Base-by-base conservation (phyloP, 257 asterid genomes). In the Gynochthodes officinalis region DNA sequence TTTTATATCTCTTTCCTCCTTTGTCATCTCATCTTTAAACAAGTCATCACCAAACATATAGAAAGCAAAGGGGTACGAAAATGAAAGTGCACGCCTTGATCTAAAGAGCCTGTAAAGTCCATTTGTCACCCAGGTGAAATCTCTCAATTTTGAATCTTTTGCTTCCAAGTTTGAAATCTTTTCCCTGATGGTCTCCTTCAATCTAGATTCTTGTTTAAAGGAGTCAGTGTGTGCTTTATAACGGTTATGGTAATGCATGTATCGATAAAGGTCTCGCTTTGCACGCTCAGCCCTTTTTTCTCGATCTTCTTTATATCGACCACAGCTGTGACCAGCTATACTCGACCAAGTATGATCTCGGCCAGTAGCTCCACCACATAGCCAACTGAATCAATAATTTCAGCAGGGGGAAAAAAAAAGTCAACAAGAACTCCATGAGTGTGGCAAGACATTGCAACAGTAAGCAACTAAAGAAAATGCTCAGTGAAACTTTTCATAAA, bases 341-440 rank as follows among this genome's bases (percentile, higher is more conserved):
- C 48, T 63, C n/a, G 85, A 70, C 96, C 95, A 88, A 50, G 89
- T 88, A 87, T 93, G 97, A 44, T 83, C 87, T 25, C 86, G 89
- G 69, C 97, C 97, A 19, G 97, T 93, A 79, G 96, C 96, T 78
- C 89, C 97, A 77, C 96, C 98, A 78, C 97, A 94, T 60, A 94
- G 86, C 98, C 98, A 94, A 82, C 98, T 94, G 72, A 68, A 76
- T 76, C 61, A 83, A 67, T 18, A 67, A 57, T 15, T 42, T 4
- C 54, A 50, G n/a, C n/a, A n/a, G n/a, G n/a, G n/a, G n/a, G n/a
- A 75, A 64, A 48, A 58, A 67, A 69, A 30, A 48, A 66, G 55
- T 75, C 55, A 71, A 52, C 55, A 69, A 40, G 42, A 48, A 18
- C 19, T 30, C 32, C 21, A 54, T 1, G 5, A 19, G 25, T 37